Percentiles rank a stretch among this genome's conserved stretches.
Conservation (phyloP, 2,329 filamentous ascomycete species). For the Ophiostoma triangulosporum region DNA sequence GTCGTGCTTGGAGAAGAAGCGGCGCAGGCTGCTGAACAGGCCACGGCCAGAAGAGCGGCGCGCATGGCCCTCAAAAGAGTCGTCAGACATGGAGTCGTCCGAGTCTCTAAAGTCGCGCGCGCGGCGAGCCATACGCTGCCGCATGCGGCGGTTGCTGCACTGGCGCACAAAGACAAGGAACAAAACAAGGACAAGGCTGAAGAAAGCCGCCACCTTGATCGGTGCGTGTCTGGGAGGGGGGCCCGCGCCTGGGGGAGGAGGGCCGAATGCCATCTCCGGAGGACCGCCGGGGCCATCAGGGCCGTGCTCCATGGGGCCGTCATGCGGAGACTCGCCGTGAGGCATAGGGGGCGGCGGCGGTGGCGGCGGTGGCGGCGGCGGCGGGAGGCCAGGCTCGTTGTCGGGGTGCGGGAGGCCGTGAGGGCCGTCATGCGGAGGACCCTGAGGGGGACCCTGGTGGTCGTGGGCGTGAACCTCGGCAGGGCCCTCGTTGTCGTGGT, state of each 20-base stretch:
- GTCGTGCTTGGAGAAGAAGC: slow-evolving; percentile 5
- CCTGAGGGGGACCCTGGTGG: not conserved
- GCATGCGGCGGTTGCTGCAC: slow-evolving; percentile 15
- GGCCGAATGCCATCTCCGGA: not conserved
- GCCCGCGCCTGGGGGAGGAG: not conserved
- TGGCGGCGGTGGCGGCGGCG: too few relatives aligned
- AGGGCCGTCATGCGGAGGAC: not conserved
- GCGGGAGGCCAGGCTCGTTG: not conserved
- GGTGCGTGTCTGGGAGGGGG: not conserved
- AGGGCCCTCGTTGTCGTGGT: not conserved
- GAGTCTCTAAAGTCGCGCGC: not conserved
- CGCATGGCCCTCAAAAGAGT: slow-evolving; percentile 12
- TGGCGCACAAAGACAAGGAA: slow-evolving; percentile 17
- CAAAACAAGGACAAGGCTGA: slow-evolving; percentile 16
- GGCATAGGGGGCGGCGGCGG: not conserved
- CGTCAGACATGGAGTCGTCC: not conserved
- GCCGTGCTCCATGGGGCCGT: slow-evolving; percentile 1
- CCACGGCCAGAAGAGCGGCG: slow-evolving; percentile 17
- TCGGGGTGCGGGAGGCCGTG: not conserved
- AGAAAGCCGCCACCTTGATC: slow-evolving; percentile 4
- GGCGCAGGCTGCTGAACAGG: slow-evolving; percentile 17
- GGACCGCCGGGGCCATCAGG: not conserved
- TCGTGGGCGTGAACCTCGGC: not conserved
- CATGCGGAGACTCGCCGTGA: not conserved
- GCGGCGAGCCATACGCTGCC: slow-evolving; percentile 5